These are phyloP conservation scores for Komagataella kurtzmanii DNA, from an alignment of 805 yeast species.

Conservation along the genomic window DNA sequence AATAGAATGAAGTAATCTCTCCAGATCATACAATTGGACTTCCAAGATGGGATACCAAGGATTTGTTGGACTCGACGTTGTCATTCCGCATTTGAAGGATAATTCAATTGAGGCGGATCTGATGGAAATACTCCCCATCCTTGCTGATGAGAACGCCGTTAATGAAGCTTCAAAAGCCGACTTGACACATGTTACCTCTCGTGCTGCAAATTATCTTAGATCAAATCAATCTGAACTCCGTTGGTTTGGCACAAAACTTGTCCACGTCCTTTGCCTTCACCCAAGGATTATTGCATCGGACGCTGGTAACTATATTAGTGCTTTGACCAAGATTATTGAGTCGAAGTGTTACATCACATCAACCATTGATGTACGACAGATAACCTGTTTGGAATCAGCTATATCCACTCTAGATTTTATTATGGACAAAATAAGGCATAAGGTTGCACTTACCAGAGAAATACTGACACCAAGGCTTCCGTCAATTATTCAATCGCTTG, in stretches of 20 bases:
- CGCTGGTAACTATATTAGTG: conserved; percentile 24
- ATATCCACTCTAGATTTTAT: conserved; percentile 27
- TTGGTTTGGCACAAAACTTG: conserved; percentile 49
- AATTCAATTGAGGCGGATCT: conserved; percentile 10
- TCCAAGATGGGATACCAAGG: not conserved
- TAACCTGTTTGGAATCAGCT: conserved; percentile 17
- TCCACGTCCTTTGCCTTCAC: conserved; percentile 24
- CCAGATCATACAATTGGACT: not conserved
- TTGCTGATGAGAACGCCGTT: conserved; percentile 18
- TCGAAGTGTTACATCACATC: conserved; percentile 20
- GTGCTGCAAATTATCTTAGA: conserved; percentile 26
- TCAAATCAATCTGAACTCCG: conserved; percentile 29
- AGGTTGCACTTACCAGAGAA: conserved; percentile 77
- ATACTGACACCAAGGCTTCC: conserved; percentile 69
- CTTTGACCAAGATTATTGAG: conserved; percentile 26
- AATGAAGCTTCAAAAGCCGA: conserved; percentile 33
- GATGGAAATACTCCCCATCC: conserved; percentile 9
- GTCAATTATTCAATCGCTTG: conserved; percentile 36
- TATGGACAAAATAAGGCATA: conserved; percentile 48
- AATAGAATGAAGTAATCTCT: not conserved
- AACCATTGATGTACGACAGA: conserved; percentile 4
- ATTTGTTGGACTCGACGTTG: conserved; percentile 10
- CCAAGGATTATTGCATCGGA: conserved; percentile 24
- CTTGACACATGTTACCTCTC: conserved; percentile 33
- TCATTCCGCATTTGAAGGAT: conserved; percentile 10